A percentile compares a stretch with the other conserved stretches of the same genome.
Evolutionary conservation across 129 eudicot genomes (phyloP).

Genomic region (Tagetes erecta): DNA sequence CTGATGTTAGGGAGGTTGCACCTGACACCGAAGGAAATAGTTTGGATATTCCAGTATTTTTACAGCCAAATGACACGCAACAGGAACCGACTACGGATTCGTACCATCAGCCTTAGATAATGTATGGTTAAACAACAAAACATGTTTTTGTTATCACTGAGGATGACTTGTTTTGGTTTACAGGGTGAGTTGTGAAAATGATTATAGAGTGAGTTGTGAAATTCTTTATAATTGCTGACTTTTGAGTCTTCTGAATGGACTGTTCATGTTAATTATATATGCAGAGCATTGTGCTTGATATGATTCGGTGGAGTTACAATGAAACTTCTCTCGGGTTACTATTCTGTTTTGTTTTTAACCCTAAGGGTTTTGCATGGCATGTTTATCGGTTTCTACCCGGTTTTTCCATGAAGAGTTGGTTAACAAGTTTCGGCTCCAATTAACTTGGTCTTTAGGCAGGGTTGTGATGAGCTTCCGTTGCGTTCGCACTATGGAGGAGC

Average conservation of each 20-base stretch:
- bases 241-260: conserved; percentile 23
- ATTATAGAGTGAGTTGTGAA: conserved; percentile 36
- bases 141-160: not conserved
- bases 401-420: too few species aligned
- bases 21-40: conserved; percentile 61
- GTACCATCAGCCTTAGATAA: conserved; percentile 49
- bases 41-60: conserved; percentile 78
- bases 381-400: too few species aligned
- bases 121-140: conserved; percentile 16
- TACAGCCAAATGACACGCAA: conserved; percentile 45
- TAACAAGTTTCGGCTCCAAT: too few species aligned
- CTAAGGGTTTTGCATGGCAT: not conserved
- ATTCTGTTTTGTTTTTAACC: too few species aligned
- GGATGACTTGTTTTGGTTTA: conserved; percentile 17
- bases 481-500: too few species aligned
- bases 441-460: too few species aligned
- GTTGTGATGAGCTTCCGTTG: too few species aligned
- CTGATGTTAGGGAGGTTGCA: conserved; percentile 83
- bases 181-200: conserved; percentile 24
- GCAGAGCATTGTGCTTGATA: not conserved
- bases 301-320: not conserved
- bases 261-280: not conserved
- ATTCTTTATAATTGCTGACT: conserved; percentile 23
- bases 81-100: conserved; percentile 52
- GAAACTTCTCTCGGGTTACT: too few species aligned